phyloP scores from a whole-genome alignment of 352 stramenopile genomes.

The Pythium aquatile region DNA sequence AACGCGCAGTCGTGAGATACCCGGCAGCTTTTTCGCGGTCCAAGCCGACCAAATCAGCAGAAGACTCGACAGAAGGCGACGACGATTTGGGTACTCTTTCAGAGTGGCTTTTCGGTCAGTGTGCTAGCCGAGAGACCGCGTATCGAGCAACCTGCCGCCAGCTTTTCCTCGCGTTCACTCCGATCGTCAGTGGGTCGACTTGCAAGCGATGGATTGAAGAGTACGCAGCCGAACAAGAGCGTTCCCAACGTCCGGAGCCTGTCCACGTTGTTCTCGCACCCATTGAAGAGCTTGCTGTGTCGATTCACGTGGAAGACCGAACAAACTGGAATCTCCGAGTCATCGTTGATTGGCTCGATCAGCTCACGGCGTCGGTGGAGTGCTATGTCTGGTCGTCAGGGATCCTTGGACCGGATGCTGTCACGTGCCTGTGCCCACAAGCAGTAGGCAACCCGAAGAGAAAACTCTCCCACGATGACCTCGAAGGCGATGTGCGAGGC shows the following conservation, averaged over 20 bases:
- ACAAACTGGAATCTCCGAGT: conserved; percentile 21
- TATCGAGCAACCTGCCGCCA: conserved; percentile 26
- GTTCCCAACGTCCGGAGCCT: neutral
- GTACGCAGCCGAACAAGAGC: conserved; percentile 29
- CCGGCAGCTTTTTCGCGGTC: conserved; percentile 41
- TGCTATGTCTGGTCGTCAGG: conserved; percentile 53
- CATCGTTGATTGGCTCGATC: conserved; percentile 56
- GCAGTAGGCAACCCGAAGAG: conserved; percentile 36
- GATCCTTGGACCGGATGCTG: conserved; percentile 37
- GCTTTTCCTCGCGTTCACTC: conserved; percentile 25
- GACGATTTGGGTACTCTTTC: conserved; percentile 15
- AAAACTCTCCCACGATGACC: conserved; percentile 11
- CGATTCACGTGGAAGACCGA: conserved; percentile 22
- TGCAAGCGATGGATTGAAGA: conserved; percentile 53
- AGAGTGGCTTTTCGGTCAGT: conserved; percentile 26
- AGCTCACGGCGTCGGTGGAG: conserved; percentile 58
- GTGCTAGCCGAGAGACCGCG: conserved; percentile 13
- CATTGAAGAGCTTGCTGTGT: conserved; percentile 37
- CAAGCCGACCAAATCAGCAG: neutral
- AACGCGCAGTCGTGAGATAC: conserved; percentile 52
- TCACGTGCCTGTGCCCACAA: conserved; percentile 17
- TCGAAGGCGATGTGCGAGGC: neutral
- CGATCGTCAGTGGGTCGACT: conserved; percentile 38
- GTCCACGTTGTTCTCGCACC: conserved; percentile 46
- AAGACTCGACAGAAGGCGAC: neutral